phyloP scores from a whole-genome alignment of 768 basidiomycete species.

The Tephrocybe rancida region DNA sequence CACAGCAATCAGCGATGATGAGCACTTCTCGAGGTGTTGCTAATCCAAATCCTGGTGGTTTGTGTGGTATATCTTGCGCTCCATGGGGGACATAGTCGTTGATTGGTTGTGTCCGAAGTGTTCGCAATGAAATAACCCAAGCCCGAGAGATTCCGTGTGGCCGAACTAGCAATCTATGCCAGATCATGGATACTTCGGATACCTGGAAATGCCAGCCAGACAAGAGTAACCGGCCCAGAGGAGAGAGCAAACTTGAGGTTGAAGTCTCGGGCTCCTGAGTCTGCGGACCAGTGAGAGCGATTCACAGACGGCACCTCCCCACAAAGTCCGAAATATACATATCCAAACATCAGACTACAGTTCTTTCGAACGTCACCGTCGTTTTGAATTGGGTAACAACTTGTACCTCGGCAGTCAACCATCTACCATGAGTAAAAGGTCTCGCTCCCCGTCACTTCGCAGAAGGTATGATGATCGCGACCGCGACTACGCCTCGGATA shows the following conservation, averaged over 20 bases:
- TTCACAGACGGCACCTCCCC: background rate
- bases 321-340: conserved; percentile 13
- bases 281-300: no score
- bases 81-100: conserved; percentile 40
- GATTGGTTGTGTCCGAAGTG: conserved; percentile 60
- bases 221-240: background rate
- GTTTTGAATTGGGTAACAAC: background rate
- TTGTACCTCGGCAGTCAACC: background rate
- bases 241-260: background rate
- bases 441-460: conserved; percentile 54
- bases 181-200: conserved; percentile 17
- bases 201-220: no score
- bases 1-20: background rate
- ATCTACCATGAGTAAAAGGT: conserved; percentile 46
- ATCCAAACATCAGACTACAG: conserved; percentile 3
- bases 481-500: conserved; percentile 34
- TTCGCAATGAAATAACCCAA: conserved; percentile 29
- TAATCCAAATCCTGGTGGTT: conserved; percentile 48
- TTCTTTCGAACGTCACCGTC: background rate
- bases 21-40: conserved; percentile 63
- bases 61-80: conserved; percentile 30
- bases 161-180: conserved; percentile 17
- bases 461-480: conserved; percentile 40
- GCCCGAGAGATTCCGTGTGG: conserved; percentile 26
- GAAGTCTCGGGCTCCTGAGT: background rate